A percentile compares a stretch with the other conserved stretches of the same genome.
phyloP scores from a whole-genome alignment of 2,329 filamentous ascomycete genomes.

The Ophiocordyceps robertsii region DNA sequence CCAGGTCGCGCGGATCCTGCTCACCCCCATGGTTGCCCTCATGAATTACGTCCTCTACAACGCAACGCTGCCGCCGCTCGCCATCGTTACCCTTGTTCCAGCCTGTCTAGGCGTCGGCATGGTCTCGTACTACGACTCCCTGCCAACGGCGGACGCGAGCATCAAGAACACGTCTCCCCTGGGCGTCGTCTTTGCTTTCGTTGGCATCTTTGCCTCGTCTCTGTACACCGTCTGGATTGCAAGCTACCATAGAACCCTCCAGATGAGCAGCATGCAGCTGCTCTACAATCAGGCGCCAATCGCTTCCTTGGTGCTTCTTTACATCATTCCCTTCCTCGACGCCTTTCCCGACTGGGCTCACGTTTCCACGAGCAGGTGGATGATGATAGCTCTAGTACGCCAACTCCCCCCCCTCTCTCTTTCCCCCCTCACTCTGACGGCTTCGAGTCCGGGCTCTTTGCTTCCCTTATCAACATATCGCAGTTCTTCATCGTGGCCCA shows the following conservation, averaged over 20 bases:
- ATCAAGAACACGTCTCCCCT: slow-evolving; percentile 42
- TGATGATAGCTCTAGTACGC: slow-evolving; percentile 44
- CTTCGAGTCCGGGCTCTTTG: slow-evolving; percentile 44
- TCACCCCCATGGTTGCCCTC: slow-evolving; percentile 50
- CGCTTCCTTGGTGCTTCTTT: slow-evolving; percentile 47
- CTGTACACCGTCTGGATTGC: slow-evolving; percentile 59
- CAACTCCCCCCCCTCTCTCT: not conserved
- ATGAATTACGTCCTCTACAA: slow-evolving; percentile 52
- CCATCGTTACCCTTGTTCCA: slow-evolving; percentile 41
- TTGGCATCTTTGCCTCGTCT: slow-evolving; percentile 50
- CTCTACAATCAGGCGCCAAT: slow-evolving; percentile 55
- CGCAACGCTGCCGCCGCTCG: slow-evolving; percentile 38
- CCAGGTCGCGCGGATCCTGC: slow-evolving; percentile 53
- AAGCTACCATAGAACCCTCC: slow-evolving; percentile 49
- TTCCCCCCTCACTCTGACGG: not conserved
- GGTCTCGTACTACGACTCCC: slow-evolving; percentile 57
- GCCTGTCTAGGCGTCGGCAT: slow-evolving; percentile 52
- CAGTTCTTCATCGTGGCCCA: slow-evolving; percentile 50
- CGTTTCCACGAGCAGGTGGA: slow-evolving; percentile 37
- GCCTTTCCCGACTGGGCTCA: slow-evolving; percentile 43
- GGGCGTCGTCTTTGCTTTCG: slow-evolving; percentile 51
- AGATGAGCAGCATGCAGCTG: slow-evolving; percentile 56
- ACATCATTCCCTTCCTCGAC: slow-evolving; percentile 53
- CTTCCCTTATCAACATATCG: slow-evolving; percentile 51
- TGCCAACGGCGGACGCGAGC: slow-evolving; percentile 28